Evolutionary conservation across 768 basidiomycete genomes (phyloP), one percentile per base, ranked within the genome.

Genomic region (Serendipita indica): DNA sequence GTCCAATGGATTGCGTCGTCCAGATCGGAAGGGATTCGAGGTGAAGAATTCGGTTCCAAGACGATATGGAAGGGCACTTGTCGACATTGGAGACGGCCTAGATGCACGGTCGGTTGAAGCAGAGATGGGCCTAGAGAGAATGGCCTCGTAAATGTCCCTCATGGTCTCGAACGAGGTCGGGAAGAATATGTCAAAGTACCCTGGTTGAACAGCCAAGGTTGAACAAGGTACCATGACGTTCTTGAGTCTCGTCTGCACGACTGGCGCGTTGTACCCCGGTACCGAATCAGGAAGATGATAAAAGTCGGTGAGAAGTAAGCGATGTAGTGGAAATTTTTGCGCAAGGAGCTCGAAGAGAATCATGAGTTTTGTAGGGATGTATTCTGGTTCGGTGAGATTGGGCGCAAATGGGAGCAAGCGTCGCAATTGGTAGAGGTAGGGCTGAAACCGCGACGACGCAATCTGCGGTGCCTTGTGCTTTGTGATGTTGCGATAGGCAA

Each of bases 131-230:
- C 80, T 78, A 34, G 82, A 78, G 60, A 98, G 79, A 58, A 84
- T 77, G 63, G 81, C 75, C 66, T 92, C 87, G 70, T 97, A 97
- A 80, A 93, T 88, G 67, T 94, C 89, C 46, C 87, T 75, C 58
- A 98, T 75, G 20, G 76, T 77, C 57, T 79, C 79, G 63, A 97
- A 97, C 67, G 89, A 74, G 12, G 94, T 98, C 7, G 96, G 96
- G 73, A 99, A 99, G 74, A 99, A 89, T 61, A 98, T 98, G 69
- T 99, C 96, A 69, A 99, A 99, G 72, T 83, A 93, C 5, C 96
- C 96, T 66, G 87, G 94, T 65, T 83, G 83, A 60, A 99, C 96
- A 64, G 94, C 81, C 59, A 96, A 77, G 13, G 89, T 97, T 62
- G 83, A 76, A 65, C 89, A 92, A 3, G 96, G 87, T 1, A 98